Conservation (phyloP, 164 flowering plant genomes). For the Stephania japonica region DNA sequence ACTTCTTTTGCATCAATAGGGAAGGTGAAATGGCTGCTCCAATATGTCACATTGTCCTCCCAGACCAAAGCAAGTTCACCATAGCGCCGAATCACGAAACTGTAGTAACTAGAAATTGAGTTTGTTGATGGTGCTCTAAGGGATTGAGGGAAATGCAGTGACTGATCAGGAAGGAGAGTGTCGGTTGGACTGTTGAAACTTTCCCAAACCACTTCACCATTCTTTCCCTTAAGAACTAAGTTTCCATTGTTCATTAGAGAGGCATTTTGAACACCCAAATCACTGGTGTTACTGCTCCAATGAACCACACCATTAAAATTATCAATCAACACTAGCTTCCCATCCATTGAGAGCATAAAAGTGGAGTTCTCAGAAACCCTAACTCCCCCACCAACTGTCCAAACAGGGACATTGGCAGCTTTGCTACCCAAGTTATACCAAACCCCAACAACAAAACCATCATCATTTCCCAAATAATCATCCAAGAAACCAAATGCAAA, state of each 20-base stretch:
- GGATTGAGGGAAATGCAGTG: conserved; percentile 34
- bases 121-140: conserved; percentile 43
- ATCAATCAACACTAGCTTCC: conserved; percentile 33
- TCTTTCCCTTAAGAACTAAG: conserved; percentile 30
- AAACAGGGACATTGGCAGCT: conserved; percentile 38
- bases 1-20: conserved; percentile 28
- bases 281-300: conserved; percentile 47
- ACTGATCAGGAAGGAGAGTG: conserved; percentile 49
- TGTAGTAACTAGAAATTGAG: conserved; percentile 38
- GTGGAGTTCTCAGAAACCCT: conserved; percentile 44
- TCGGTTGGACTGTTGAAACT: conserved; percentile 49
- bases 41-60: conserved; percentile 53
- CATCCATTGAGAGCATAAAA: conserved; percentile 40
- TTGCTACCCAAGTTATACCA: conserved; percentile 34
- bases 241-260: conserved; percentile 44
- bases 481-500: conserved; percentile 47
- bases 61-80: conserved; percentile 45
- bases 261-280: conserved; percentile 41
- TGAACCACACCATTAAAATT: conserved; percentile 27
- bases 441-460: conserved; percentile 39
- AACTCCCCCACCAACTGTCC: conserved; percentile 46
- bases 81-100: conserved; percentile 24
- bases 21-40: conserved; percentile 37
- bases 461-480: conserved; percentile 22
- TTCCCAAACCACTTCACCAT: conserved; percentile 36